Evolutionary conservation across 1,284 basidiomycete genomes (phyloP).

Genomic region (Phenoliferia sp.): DNA sequence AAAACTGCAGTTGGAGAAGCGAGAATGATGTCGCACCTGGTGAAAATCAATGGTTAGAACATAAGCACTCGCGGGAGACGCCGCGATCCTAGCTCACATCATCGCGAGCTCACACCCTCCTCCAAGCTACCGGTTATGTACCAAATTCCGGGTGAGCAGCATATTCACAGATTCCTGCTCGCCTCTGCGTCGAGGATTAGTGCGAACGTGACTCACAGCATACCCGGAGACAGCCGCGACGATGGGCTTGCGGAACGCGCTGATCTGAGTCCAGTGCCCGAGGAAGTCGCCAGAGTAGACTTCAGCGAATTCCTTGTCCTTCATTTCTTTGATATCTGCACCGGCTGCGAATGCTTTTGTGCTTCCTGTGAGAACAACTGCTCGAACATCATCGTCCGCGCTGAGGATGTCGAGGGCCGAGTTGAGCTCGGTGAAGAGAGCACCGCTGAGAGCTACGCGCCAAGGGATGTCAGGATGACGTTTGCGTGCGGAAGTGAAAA

Average conservation of each 20-base stretch:
- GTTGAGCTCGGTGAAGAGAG: conserved; percentile 61
- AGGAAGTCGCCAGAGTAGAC: conserved; percentile 87
- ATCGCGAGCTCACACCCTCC: conserved; percentile 95
- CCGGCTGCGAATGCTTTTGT: conserved; percentile 84
- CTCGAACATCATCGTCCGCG: conserved; percentile 67
- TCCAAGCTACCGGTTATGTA: conserved; percentile 58
- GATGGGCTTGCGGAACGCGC: conserved; percentile 79
- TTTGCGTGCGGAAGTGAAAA: background rate
- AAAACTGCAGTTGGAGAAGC: conserved; percentile 90
- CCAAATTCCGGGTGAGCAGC: conserved; percentile 37
- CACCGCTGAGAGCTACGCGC: conserved; percentile 42
- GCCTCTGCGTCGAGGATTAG: background rate
- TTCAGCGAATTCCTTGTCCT: conserved; percentile 69
- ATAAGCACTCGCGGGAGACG: background rate
- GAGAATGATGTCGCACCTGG: conserved; percentile 80
- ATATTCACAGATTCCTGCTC: background rate
- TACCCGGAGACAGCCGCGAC: conserved; percentile 95
- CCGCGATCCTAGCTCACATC: conserved; percentile 52
- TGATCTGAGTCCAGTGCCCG: conserved; percentile 76
- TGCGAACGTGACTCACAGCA: conserved; percentile 66
- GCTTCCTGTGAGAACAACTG: conserved; percentile 88
- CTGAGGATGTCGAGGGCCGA: conserved; percentile 68
- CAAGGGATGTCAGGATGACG: background rate
- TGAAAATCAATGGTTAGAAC: background rate
- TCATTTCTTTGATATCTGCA: conserved; percentile 58